These are phyloP conservation scores for Sugiyamaella qingdaonensis DNA, from an alignment of 805 yeast genomes.

Conservation along the genomic window DNA sequence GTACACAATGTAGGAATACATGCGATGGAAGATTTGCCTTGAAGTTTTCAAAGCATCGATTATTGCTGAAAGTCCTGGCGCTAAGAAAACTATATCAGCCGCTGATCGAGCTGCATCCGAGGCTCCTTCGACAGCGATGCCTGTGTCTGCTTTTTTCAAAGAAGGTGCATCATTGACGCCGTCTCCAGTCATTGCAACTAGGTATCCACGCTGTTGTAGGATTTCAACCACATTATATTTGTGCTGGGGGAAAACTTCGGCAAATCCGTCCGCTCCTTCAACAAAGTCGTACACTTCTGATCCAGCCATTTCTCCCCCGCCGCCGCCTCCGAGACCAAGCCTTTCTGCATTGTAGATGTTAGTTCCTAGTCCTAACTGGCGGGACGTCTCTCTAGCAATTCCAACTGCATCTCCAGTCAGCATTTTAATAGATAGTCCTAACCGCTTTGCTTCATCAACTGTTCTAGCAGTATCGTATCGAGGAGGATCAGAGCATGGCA, in stretches of 20 bases:
- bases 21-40: conserved; percentile 97
- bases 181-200: conserved; percentile 69
- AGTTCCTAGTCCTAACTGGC: conserved; percentile 95
- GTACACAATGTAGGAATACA: conserved; percentile 97
- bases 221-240: conserved; percentile 64
- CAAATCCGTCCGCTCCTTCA: conserved; percentile 92
- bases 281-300: conserved; percentile 63
- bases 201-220: conserved; percentile 59
- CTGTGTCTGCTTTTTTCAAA: conserved; percentile 70
- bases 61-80: conserved; percentile 59
- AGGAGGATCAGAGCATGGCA: conserved; percentile 99
- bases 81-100: conserved; percentile 45
- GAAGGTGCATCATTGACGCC: conserved; percentile 70
- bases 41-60: conserved; percentile 76
- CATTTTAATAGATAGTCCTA: conserved; percentile 96
- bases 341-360: conserved; percentile 96
- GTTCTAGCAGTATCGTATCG: conserved; percentile 97
- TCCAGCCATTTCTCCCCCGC: conserved; percentile 59
- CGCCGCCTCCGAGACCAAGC: conserved; percentile 73
- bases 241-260: conserved; percentile 67
- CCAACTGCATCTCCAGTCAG: conserved; percentile 99
- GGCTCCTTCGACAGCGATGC: conserved; percentile 71
- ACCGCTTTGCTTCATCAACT: conserved; percentile 81
- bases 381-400: conserved; percentile 97
- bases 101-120: conserved; percentile 45